phyloP scores from a whole-genome alignment of 441 rosid species.

The Euphorbia schlechtendalii region DNA sequence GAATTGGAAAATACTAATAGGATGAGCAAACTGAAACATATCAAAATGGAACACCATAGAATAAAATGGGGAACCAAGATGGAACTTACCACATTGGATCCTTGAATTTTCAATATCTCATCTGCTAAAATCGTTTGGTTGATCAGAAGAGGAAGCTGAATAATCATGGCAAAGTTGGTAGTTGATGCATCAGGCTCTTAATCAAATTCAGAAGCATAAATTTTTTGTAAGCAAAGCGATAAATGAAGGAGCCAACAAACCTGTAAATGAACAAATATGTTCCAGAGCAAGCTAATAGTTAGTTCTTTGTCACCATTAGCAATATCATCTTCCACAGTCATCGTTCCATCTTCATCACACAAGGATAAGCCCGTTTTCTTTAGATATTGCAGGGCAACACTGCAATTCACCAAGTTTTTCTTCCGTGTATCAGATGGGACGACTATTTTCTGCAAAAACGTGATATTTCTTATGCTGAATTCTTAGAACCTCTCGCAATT shows the following conservation, averaged over 20 bases:
- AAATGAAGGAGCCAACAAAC: constrained; percentile 26
- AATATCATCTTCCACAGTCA: constrained; percentile 58
- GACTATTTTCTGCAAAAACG: constrained; percentile 53
- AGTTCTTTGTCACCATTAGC: constrained; percentile 79
- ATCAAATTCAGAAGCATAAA: neutral
- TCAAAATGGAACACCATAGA: constrained; percentile 2
- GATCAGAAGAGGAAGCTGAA: constrained; percentile 79
- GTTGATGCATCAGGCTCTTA: constrained; percentile 9
- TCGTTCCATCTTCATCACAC: constrained; percentile 65
- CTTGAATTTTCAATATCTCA: constrained; percentile 54
- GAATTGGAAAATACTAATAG: neutral
- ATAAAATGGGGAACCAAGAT: neutral
- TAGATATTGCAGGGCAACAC: constrained; percentile 59
- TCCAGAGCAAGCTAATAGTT: constrained; percentile 79
- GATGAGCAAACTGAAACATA: constrained; percentile 2
- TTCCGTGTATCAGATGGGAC: constrained; percentile 70
- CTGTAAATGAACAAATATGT: constrained; percentile 82
- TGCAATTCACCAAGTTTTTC: constrained; percentile 67
- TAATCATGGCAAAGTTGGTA: constrained; percentile 15
- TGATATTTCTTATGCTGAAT: constrained; percentile 10
- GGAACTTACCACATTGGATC: constrained; percentile 40
- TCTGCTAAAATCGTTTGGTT: constrained; percentile 40
- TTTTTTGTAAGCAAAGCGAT: neutral
- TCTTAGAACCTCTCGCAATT: constrained; percentile 4
- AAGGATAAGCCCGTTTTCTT: constrained; percentile 52